phyloP scores from a whole-genome alignment of 2,329 filamentous ascomycete species.

The Aspergillus japonicus region DNA sequence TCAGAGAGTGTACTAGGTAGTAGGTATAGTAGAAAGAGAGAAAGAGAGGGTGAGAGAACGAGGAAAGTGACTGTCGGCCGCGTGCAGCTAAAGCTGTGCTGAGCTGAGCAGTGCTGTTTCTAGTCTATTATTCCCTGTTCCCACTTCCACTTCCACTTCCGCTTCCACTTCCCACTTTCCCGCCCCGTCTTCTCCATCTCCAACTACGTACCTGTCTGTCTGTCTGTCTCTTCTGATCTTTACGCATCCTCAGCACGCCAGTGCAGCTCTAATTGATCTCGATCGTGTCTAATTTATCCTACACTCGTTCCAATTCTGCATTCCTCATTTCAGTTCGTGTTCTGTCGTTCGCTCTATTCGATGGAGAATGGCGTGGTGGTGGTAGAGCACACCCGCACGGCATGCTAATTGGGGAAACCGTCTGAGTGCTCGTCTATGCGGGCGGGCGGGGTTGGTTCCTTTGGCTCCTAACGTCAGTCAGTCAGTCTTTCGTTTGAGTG shows the following conservation, averaged over 20 bases:
- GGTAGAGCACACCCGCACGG: not conserved
- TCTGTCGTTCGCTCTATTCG: too few relatives aligned
- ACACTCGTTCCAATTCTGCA: not conserved
- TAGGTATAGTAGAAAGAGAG: too few relatives aligned
- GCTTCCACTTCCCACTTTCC: not conserved
- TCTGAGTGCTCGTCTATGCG: not conserved
- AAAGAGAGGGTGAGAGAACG: too few relatives aligned
- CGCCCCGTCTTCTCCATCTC: not conserved
- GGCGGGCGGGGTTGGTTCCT: conserved; percentile 21
- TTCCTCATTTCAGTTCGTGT: too few relatives aligned
- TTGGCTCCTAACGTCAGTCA: conserved; percentile 18
- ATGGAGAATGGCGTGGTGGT: not conserved
- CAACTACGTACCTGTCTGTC: too few relatives aligned
- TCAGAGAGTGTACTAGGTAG: too few relatives aligned
- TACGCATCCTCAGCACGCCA: too few relatives aligned
- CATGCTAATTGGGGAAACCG: not conserved
- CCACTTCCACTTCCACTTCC: not conserved
- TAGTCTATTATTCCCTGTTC: not conserved
- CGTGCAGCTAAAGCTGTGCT: not conserved
- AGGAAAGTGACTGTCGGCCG: not conserved
- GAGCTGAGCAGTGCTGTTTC: not conserved
- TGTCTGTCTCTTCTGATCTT: not conserved
- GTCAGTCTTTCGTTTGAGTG: conserved; percentile 2
- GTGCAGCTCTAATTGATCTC: not conserved
- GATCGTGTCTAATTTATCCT: not conserved